phyloP scores from a whole-genome alignment of 768 basidiomycete genomes.

The Tulasnella sp. region DNA sequence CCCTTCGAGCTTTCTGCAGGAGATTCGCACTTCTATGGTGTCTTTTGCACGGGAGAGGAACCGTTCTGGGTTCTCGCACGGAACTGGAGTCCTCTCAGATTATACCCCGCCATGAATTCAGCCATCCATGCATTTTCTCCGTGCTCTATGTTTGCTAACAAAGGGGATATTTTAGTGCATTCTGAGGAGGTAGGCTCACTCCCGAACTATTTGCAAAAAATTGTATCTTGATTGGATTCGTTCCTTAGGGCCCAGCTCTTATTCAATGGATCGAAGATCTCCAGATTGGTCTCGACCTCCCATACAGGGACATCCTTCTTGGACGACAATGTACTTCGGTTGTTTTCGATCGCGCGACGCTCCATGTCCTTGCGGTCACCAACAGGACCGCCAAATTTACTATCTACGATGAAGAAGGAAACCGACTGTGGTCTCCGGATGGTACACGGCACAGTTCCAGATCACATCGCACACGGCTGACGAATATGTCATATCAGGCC shows the following conservation, averaged over 20 bases:
- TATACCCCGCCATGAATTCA: slow-evolving; percentile 69
- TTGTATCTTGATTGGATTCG: neutral
- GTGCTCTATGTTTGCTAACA: slow-evolving; percentile 77
- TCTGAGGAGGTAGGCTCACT: slow-evolving; percentile 70
- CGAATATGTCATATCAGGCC: slow-evolving; percentile 43
- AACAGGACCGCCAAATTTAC: slow-evolving; percentile 73
- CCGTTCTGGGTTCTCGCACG: slow-evolving; percentile 84
- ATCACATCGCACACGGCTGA: neutral
- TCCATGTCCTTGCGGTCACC: slow-evolving; percentile 76
- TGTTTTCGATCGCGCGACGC: slow-evolving; percentile 76
- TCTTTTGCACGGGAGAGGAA: slow-evolving; percentile 86
- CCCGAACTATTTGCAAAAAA: slow-evolving; percentile 18
- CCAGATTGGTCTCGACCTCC: slow-evolving; percentile 64
- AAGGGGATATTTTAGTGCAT: slow-evolving; percentile 79
- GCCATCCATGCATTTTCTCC: slow-evolving; percentile 82
- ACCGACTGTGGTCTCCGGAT: slow-evolving; percentile 70
- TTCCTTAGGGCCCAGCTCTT: slow-evolving; percentile 64
- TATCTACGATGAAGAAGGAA: slow-evolving; percentile 81
- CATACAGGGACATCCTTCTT: slow-evolving; percentile 64
- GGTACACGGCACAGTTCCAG: slow-evolving; percentile 42
- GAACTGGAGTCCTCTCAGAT: slow-evolving; percentile 61
- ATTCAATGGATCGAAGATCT: slow-evolving; percentile 79
- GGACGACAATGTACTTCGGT: slow-evolving; percentile 77
- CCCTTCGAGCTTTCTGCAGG: slow-evolving; percentile 62
- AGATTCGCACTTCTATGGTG: slow-evolving; percentile 55